Base-by-base conservation (phyloP, 2,329 filamentous ascomycete species). In the Apiospora saccharicola region DNA sequence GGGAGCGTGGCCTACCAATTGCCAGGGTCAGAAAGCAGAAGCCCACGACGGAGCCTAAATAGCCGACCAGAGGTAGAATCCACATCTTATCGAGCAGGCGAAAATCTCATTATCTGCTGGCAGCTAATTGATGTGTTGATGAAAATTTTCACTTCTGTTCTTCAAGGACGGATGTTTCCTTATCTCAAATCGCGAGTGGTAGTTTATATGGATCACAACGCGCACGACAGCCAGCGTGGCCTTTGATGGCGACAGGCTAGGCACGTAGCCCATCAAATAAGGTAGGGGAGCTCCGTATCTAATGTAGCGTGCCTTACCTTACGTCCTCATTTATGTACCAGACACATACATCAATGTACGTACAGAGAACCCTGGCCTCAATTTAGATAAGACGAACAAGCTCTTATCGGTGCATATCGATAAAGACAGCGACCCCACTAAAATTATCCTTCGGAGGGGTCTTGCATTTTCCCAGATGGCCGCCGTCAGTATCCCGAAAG, bases 21-120 rank as follows among this genome's bases (percentile, higher is more conserved):
- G 96, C 95, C 74, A 99, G 88, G 26, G 96, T 98, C 76, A 99
- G 87, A 84, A 99, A 98, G 79, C 90, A 91, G 86, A 99, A 99
- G 81, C 96, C 96, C 74, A 98, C 86, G 75, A 95, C 85, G 77
- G 97, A 91, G 79, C 96, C 96, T 46, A 95, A 83, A 80, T 98
- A 98, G 79, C 96, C 96, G 79, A 99, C 86, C 61, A 98, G 86
- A 78, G 96, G 95, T 80, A 99, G 86, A 86, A 99, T 94, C 94
- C 95, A 98, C 96, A 98, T 98, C 75, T 75, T 90, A 80, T 46
- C 67, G 34, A 16, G 44, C 43, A 22, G 14, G 44, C 26, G 57
- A 41, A n/a, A 64, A 41, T 64, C 30, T 73, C 73, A 53, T 57
- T 51, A 67, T 67, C 47, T 37, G 43, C 30, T 19, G 26, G 51